Evolutionary conservation across 2,329 filamentous ascomycete species (phyloP), one percentile per base, ranked within the genome.

Genomic region (Hymenoscyphus fructigenus): DNA sequence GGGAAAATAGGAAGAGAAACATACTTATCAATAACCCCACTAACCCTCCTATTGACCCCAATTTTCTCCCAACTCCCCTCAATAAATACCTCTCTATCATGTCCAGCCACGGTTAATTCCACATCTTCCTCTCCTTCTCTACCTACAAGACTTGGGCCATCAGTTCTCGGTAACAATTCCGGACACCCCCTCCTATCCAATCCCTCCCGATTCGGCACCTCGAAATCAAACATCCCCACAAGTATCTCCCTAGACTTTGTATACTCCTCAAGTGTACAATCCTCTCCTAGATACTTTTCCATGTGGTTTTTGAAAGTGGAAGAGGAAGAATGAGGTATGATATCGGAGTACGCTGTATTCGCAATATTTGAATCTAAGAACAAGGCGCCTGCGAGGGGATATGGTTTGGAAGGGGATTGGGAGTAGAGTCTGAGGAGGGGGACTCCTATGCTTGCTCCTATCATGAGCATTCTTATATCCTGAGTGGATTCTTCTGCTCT

Each of bases 351-450:
- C 47, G 76, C 70, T n/a, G 64, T 67, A 41, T 76, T 76, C 12
- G 69, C 69, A 2, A 76, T 75, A 34, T 76, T 76, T 0, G 75
- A 76, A 47, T 77, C 75, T 3, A 77, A 71, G 58, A 76, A 69
- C 1, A 77, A 64, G 14, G 75, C 68, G 4, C 73, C 74, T 20
- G 72, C 66, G 14, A 73, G 69, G 20, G 70, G 66, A 0, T 60
- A 68, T 14, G 74, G 72, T 36, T 74, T 71, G 41, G 66, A 67
- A 20, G 75, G 68, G 12, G 71, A 66, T 26, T 75, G 68, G 12
- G 71, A 65, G 61, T 75, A 77, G 62, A 75, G 65, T n/a, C 75
- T 72, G 5, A 70, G 67, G 53, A 77, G 69, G 36, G 71, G 71
- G 4, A 70, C 71, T 9, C 75, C 75, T 38, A 77, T 75, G 7